Evolutionary conservation across 73 alveolate genomes (phyloP), one percentile per base, ranked within the genome.

Genomic region (Paramecium primaurelia): DNA sequence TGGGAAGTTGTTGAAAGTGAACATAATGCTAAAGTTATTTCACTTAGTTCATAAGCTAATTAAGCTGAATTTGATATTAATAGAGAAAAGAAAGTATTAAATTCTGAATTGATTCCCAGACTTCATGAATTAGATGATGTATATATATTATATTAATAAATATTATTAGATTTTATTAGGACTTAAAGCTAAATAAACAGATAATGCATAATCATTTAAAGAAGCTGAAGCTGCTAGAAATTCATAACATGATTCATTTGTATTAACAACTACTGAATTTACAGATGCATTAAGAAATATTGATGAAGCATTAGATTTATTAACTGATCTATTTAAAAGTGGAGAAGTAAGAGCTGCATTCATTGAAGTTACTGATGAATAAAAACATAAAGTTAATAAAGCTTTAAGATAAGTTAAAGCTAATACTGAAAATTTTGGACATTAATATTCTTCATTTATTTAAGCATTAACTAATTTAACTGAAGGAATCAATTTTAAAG

Each of bases 271-370:
- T 0, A 77, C 45, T 77, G 90, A 77, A 40, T 77, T 77, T 34
- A 77, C 90, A 30, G 90, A 77, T 77, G 90, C 90, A 14, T 77
- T 77, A 34, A 77, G 90, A 77, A 47, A 44, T 25, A 77, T 77
- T 77, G 90, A 77, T 77, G 90, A 77, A 44, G 90, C 90, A 20
- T 40, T 77, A 22, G 90, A 77, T 77, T 44, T 77, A 38, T 30
- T 77, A 7, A 20, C 90, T 0, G 71, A 77, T 34, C 3, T 77
- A 22, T 77, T 77, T 75, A 77, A 77, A 40, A 77, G 71, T 77
- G 90, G 71, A 16, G 90, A 77, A 42, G 90, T 77, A 11, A 77
- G 90, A 77, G 90, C 90, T 77, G 90, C 90, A 20, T 77, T 77
- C 36, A 26, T 77, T 22, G 90, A 77, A 44, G 77, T 77, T 20